Conservation (phyloP, 2,329 filamentous ascomycete species). For the Exophiala oligosperma region DNA sequence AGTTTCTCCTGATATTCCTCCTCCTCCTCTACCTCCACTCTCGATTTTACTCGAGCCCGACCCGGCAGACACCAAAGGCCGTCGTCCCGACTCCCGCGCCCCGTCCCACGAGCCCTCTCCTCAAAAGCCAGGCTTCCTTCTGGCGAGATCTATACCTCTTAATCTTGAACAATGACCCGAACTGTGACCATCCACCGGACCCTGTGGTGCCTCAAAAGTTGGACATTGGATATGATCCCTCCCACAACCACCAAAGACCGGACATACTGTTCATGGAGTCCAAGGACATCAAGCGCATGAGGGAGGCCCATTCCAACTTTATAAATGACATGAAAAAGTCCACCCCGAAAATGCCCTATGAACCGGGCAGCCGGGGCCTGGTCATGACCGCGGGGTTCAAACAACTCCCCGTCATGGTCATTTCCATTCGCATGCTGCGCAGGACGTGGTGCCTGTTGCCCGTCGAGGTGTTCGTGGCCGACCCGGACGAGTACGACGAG, state of each 20-base stretch:
- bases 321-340: conserved; percentile 34
- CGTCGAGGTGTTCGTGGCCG: conserved; percentile 44
- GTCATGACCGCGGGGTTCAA: conserved; percentile 43
- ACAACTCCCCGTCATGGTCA: conserved; percentile 40
- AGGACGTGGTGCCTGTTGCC: conserved; percentile 40
- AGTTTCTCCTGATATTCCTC: conserved; percentile 14
- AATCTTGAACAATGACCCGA: conserved; percentile 28
- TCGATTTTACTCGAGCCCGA: conserved; percentile 4
- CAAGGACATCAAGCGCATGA: conserved; percentile 37
- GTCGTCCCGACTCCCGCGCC: not conserved
- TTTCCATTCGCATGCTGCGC: conserved; percentile 45
- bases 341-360: conserved; percentile 32
- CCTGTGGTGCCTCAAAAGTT: conserved; percentile 27
- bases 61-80: not conserved
- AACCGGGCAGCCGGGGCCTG: conserved; percentile 40
- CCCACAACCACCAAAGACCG: conserved; percentile 33
- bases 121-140: conserved; percentile 25
- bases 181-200: conserved; percentile 25
- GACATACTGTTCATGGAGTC: conserved; percentile 39
- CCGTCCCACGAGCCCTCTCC: conserved; percentile 15
- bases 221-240: conserved; percentile 26
- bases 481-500: conserved; percentile 38
- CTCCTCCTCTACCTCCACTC: conserved; percentile 22
- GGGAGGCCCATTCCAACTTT: conserved; percentile 43
- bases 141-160: conserved; percentile 26